These are phyloP conservation scores for Magnaporthiopsis rhizophila DNA, from an alignment of 2,329 filamentous ascomycete genomes.

Conservation along the genomic window DNA sequence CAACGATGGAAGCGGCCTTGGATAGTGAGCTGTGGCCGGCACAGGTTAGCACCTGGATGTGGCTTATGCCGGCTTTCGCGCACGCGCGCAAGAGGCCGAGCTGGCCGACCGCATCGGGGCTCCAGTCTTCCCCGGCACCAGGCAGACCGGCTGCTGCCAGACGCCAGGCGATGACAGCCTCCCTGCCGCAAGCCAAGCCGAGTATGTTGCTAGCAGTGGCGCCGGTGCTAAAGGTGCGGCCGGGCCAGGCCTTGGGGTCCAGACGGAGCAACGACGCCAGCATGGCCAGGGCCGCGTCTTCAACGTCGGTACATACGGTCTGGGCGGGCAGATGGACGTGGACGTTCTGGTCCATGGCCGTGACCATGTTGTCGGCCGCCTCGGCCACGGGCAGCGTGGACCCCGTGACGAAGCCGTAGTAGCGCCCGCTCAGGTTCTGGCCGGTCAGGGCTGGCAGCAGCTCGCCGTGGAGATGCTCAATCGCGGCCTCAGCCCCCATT, in stretches of 20 bases:
- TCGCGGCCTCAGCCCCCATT: conserved; percentile 22
- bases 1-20: conserved; percentile 77
- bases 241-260: conserved; percentile 50
- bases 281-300: conserved; percentile 63
- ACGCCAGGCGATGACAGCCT: conserved; percentile 45
- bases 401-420: conserved; percentile 87
- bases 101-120: conserved; percentile 50
- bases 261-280: conserved; percentile 60
- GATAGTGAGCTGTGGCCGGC: conserved; percentile 74
- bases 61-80: conserved; percentile 50
- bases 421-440: conserved; percentile 56
- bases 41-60: conserved; percentile 72
- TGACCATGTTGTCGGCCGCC: conserved; percentile 78
- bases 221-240: conserved; percentile 48
- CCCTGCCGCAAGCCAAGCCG: conserved; percentile 59
- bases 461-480: conserved; percentile 35
- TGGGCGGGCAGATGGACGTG: conserved; percentile 73
- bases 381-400: conserved; percentile 70
- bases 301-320: conserved; percentile 67
- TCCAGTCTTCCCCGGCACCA: conserved; percentile 13
- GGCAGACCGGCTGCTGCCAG: conserved; percentile 14
- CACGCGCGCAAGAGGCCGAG: conserved; percentile 63
- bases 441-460: conserved; percentile 57
- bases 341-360: conserved; percentile 74
- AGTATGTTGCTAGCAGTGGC: conserved; percentile 75